Conservation (phyloP, 345 rosid species). For the Raphanus raphanistrum region DNA sequence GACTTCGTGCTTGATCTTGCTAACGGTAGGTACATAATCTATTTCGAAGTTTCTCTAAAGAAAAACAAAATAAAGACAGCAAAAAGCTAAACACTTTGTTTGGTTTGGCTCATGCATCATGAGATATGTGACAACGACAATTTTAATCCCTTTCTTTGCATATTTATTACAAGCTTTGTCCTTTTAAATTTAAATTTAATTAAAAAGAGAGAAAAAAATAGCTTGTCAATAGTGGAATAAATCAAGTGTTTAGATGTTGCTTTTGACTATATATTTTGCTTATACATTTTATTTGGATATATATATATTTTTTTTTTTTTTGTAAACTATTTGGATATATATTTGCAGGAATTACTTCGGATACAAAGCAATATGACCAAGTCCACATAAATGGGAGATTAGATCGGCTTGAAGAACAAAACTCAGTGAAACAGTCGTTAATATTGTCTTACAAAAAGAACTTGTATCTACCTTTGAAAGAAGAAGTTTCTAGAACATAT, state of each 20-base stretch:
- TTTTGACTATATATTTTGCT: neutral
- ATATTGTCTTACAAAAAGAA: constrained; percentile 61
- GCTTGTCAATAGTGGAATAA: constrained; percentile 4
- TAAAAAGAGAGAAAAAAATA: constrained; percentile 1
- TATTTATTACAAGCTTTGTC: constrained; percentile 18
- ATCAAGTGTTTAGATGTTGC: constrained; percentile 9
- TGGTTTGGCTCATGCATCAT: constrained; percentile 33
- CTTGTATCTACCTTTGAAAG: constrained; percentile 55
- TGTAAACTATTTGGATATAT: neutral
- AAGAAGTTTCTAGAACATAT: constrained; percentile 48
- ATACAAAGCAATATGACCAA: constrained; percentile 56
- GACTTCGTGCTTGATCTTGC: constrained; percentile 95
- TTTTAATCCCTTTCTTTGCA: constrained; percentile 23
- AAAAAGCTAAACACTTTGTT: constrained; percentile 21
- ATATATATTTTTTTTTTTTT: no score
- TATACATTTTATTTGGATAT: neutral
- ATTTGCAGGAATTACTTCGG: constrained; percentile 64
- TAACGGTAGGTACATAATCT: constrained; percentile 53
- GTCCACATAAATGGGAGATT: constrained; percentile 47
- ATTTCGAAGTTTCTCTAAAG: neutral
- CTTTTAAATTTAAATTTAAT: neutral
- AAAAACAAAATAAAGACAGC: constrained; percentile 8
- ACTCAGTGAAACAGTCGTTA: constrained; percentile 57
- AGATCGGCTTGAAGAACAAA: constrained; percentile 63
- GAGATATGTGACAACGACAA: constrained; percentile 37